Conservation (phyloP, 2,329 filamentous ascomycete species). For the Fusarium falciforme region DNA sequence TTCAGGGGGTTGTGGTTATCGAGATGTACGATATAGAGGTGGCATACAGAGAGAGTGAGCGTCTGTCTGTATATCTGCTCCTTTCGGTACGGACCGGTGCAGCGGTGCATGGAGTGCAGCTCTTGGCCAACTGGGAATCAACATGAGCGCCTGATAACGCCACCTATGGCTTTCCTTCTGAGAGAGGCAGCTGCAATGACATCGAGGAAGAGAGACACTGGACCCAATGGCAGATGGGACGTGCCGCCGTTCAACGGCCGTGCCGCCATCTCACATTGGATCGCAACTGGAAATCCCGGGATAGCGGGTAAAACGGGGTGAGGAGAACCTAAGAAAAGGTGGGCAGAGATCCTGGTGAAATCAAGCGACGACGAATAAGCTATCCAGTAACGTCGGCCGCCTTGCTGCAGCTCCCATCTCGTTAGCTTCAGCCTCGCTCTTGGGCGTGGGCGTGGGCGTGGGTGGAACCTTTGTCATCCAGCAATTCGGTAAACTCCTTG, state of each 20-base stretch:
- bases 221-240: not conserved
- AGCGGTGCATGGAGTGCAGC: not conserved
- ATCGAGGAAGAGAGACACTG: not conserved
- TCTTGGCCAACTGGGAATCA: not conserved
- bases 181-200: not conserved
- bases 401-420: slow-evolving; percentile 27
- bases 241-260: not conserved
- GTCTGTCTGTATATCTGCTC: not conserved
- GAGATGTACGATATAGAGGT: not conserved
- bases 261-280: slow-evolving; percentile 7
- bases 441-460: slow-evolving; percentile 12
- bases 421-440: slow-evolving; percentile 29
- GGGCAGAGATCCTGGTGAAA: not conserved
- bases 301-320: slow-evolving; percentile 20
- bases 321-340: not conserved
- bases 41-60: not conserved
- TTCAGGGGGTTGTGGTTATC: not conserved
- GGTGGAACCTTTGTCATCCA: slow-evolving; percentile 31
- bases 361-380: slow-evolving; percentile 25
- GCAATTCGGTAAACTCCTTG: not conserved
- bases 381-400: slow-evolving; percentile 31
- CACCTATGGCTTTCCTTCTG: not conserved
- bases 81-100: not conserved
- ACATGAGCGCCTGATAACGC: not conserved
- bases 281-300: not conserved